These are phyloP conservation scores for Calamus simplicifolius DNA, from an alignment of 176 grass and related monocot genomes.

Conservation along the genomic window DNA sequence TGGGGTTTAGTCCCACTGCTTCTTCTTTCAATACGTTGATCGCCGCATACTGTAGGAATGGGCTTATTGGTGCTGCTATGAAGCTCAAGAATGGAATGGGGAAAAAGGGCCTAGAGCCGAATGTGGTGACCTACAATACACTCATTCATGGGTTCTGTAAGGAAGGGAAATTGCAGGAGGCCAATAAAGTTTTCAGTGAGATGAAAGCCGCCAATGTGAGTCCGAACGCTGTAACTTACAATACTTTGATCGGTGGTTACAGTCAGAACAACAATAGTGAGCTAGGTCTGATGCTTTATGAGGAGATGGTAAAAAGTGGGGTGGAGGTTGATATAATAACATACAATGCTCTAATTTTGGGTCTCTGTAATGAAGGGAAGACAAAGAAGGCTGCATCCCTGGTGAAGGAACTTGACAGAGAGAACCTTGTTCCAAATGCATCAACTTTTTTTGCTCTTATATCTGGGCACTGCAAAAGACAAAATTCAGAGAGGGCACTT, in stretches of 20 bases:
- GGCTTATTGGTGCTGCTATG: slow-evolving; percentile 17
- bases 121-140: slow-evolving; percentile 54
- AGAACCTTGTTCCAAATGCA: slow-evolving; percentile 55
- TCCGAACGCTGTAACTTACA: slow-evolving; percentile 54
- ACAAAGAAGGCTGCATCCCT: slow-evolving; percentile 41
- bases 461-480: slow-evolving; percentile 50
- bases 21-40: slow-evolving; percentile 71
- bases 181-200: slow-evolving; percentile 42
- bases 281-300: slow-evolving; percentile 35
- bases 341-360: slow-evolving; percentile 72
- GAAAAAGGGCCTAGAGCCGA: slow-evolving; percentile 31
- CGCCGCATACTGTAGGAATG: slow-evolving; percentile 44
- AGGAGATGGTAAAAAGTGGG: slow-evolving; percentile 55
- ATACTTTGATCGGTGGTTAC: slow-evolving; percentile 65
- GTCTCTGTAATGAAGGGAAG: slow-evolving; percentile 65
- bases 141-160: slow-evolving; percentile 65
- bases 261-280: slow-evolving; percentile 30
- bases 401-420: slow-evolving; percentile 40
- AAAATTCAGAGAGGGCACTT: slow-evolving; percentile 72
- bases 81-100: slow-evolving; percentile 58
- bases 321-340: slow-evolving; percentile 51
- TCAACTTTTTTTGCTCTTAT: slow-evolving; percentile 65
- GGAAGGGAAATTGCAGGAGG: slow-evolving; percentile 41
- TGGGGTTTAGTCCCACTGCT: slow-evolving; percentile 34
- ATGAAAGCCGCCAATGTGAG: slow-evolving; percentile 35